Base-by-base conservation (phyloP, 2,329 filamentous ascomycete species). In the Penicillium palitans region DNA sequence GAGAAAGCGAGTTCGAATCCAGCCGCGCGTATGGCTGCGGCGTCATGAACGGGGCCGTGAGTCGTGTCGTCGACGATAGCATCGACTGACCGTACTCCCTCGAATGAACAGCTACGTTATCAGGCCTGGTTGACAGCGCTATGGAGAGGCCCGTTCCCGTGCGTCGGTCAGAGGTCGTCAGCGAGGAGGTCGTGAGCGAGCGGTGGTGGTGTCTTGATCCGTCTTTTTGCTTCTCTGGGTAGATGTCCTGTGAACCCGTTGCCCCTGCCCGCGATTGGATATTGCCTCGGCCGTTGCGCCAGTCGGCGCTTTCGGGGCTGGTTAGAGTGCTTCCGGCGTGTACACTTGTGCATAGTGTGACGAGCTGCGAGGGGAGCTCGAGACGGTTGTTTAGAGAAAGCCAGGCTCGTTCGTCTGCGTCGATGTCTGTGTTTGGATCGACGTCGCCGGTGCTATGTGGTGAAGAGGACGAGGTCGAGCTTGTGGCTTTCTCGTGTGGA, bases 311-410 rank as follows among this genome's bases (percentile, higher is more conserved):
- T 39, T 57, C 42, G 6, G 67, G 61, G 19, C 63, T 64, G 17
- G 51, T 58, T 8, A 57, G 29, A 4, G 39, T 47, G 9, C 56
- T 63, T n/a, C 55, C 41, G 2, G 58, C 5, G 19, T 60, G 48
- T 1, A 50, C 49, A 19, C 59, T 52, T 27, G 54, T 59, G 31
- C 68, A 61, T 13, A 65, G 54, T 0, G 61, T 57, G 0, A 73
- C 52, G 2, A 67, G 65, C n/a, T 68, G 70, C 0, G 71, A 74
- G 17, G 75, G 74, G 1, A 78, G 61, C 54, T 76, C 73, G 3
- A 77, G 65, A 15, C 75, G 70, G 33, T 70, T 62, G 42, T 77
- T 78, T 47, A 77, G 66, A 19, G 72, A 73, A 7, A 75, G 60
- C 75, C 75, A 78, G 25, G 70, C 69, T 25, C 67, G 65, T 29